Conservation (phyloP, 2,329 filamentous ascomycete genomes). For the Fusarium burgessii region DNA sequence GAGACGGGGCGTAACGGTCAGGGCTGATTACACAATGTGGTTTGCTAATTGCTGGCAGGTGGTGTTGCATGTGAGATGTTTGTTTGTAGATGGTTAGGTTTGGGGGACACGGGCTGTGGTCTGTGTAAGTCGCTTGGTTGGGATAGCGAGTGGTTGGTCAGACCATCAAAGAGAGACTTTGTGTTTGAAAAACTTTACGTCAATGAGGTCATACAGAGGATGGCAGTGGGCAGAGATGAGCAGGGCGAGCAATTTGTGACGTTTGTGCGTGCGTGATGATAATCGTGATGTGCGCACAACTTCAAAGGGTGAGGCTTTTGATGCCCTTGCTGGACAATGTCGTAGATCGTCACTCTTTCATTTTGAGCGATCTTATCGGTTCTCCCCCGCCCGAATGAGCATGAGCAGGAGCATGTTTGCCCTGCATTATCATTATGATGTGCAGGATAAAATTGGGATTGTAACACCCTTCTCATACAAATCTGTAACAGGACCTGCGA, state of each 20-base stretch:
- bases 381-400: slow-evolving; percentile 3
- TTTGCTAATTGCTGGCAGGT: slow-evolving; percentile 9
- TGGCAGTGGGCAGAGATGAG: slow-evolving; percentile 1
- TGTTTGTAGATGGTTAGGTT: background rate
- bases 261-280: slow-evolving; percentile 3
- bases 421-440: slow-evolving; percentile 26
- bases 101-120: slow-evolving; percentile 7
- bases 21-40: slow-evolving; percentile 5
- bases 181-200: slow-evolving; percentile 14
- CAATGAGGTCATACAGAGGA: slow-evolving; percentile 13
- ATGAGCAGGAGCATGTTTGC: background rate
- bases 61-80: slow-evolving; percentile 19
- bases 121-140: slow-evolving; percentile 28
- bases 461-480: slow-evolving; percentile 30
- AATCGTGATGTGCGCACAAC: slow-evolving; percentile 13
- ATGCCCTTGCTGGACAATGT: slow-evolving; percentile 8
- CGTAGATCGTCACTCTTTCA: slow-evolving; percentile 1
- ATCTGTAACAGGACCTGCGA: slow-evolving; percentile 44
- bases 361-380: slow-evolving; percentile 10
- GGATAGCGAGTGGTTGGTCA: slow-evolving; percentile 20
- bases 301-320: slow-evolving; percentile 22
- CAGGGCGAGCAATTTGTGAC: slow-evolving; percentile 17
- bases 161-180: slow-evolving; percentile 1
- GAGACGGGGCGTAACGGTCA: slow-evolving; percentile 16
- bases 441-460: slow-evolving; percentile 15